Evolutionary conservation across 2,329 filamentous ascomycete genomes (phyloP).

Genomic region (Alternaria viburni): DNA sequence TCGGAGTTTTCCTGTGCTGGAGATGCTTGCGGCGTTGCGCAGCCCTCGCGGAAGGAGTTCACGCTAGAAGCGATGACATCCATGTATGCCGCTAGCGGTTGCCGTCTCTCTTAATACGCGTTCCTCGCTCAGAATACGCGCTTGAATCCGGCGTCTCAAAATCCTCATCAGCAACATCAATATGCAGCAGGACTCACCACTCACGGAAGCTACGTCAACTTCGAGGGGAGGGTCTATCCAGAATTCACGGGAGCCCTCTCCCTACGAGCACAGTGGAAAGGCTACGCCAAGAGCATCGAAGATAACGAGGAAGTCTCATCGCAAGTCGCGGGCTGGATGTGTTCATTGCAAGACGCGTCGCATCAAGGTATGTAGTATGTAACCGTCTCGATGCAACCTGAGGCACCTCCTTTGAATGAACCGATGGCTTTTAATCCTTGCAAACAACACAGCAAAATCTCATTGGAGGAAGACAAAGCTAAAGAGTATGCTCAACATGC

Average conservation of each 20-base stretch:
- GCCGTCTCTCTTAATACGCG: not conserved
- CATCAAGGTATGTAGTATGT: conserved; percentile 27
- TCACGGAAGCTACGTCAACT: conserved; percentile 10
- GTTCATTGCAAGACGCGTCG: conserved; percentile 35
- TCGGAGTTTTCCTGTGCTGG: not conserved
- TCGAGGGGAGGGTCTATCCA: not conserved
- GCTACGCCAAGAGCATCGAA: conserved; percentile 7
- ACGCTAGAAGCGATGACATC: not conserved
- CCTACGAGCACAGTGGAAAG: not conserved
- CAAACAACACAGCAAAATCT: too few species aligned
- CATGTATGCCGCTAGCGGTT: not conserved
- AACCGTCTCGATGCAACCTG: too few species aligned
- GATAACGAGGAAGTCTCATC: conserved; percentile 32
- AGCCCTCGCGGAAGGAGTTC: not conserved
- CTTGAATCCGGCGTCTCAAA: not conserved
- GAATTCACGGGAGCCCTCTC: not conserved
- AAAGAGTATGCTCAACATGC: not conserved
- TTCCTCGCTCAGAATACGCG: not conserved
- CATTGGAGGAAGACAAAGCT: too few species aligned
- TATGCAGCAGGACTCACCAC: conserved; percentile 27
- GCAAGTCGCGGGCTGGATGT: conserved; percentile 38
- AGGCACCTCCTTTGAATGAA: too few species aligned
- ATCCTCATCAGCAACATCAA: not conserved
- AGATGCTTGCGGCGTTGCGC: not conserved
- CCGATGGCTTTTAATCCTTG: too few species aligned